phyloP scores from a whole-genome alignment of 768 basidiomycete species.

The Collybia mongolica region DNA sequence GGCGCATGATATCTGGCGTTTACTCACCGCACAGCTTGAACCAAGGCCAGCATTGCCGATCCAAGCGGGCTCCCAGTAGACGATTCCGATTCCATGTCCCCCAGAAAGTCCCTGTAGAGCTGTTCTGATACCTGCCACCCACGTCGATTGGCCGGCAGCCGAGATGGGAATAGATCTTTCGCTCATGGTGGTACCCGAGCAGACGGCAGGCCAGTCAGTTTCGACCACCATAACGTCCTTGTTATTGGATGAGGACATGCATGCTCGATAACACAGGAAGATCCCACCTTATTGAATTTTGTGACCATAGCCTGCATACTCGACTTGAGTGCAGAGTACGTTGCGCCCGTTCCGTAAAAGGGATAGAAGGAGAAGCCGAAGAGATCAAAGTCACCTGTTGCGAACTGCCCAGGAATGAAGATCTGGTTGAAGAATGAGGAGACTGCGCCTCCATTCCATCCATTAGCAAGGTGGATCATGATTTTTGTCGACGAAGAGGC shows the following conservation, averaged over 20 bases:
- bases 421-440: slow-evolving; percentile 50
- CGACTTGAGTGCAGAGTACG: slow-evolving; percentile 44
- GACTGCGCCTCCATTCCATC: slow-evolving; percentile 49
- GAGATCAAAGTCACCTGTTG: slow-evolving; percentile 50
- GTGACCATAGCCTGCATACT: slow-evolving; percentile 51
- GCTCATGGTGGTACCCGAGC: slow-evolving; percentile 44
- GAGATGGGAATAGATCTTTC: slow-evolving; percentile 46
- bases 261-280: background rate
- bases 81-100: slow-evolving; percentile 45
- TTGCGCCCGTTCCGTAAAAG: slow-evolving; percentile 60
- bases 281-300: slow-evolving; percentile 44
- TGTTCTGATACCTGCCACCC: slow-evolving; percentile 49
- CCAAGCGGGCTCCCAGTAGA: slow-evolving; percentile 74
- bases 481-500: slow-evolving; percentile 47
- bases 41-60: slow-evolving; percentile 51
- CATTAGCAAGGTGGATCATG: slow-evolving; percentile 62
- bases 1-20: background rate
- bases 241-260: background rate
- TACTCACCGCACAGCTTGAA: slow-evolving; percentile 37
- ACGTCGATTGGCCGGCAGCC: slow-evolving; percentile 49
- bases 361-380: slow-evolving; percentile 69
- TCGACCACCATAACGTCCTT: slow-evolving; percentile 60
- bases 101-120: slow-evolving; percentile 46
- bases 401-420: slow-evolving; percentile 51
- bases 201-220: slow-evolving; percentile 60